These are phyloP conservation scores for Juglanconis sp. DNA, from an alignment of 2,329 filamentous ascomycete species.

Conservation along the genomic window DNA sequence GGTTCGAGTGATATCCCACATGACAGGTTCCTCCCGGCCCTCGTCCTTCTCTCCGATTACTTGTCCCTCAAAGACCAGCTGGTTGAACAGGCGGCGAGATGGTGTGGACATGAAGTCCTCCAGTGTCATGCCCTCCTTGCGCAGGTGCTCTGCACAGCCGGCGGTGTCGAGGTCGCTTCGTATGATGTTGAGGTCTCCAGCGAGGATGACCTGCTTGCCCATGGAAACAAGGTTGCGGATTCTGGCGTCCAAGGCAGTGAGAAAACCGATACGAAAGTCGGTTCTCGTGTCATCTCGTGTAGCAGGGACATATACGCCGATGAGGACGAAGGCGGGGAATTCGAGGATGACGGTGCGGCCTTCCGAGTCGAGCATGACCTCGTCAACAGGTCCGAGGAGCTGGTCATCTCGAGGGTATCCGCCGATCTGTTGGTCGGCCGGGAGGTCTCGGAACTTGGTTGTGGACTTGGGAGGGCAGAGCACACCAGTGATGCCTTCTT, in stretches of 20 bases:
- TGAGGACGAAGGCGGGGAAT: conserved; percentile 89
- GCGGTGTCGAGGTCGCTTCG: conserved; percentile 71
- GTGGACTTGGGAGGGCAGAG: conserved; percentile 70
- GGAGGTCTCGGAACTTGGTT: conserved; percentile 70
- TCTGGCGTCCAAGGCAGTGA: conserved; percentile 75
- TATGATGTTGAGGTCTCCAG: conserved; percentile 84
- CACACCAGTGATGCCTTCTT: conserved; percentile 88
- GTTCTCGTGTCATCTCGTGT: conserved; percentile 81
- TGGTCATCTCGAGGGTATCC: conserved; percentile 77
- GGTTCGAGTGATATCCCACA: conserved; percentile 80
- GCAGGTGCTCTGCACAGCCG: conserved; percentile 66
- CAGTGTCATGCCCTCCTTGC: conserved; percentile 64
- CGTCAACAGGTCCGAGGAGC: conserved; percentile 62
- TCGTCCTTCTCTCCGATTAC: conserved; percentile 66
- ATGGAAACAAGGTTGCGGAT: conserved; percentile 77
- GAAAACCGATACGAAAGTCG: conserved; percentile 77
- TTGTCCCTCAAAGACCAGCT: conserved; percentile 72
- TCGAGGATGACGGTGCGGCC: conserved; percentile 88
- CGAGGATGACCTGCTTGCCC: conserved; percentile 82
- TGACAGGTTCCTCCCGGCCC: conserved; percentile 64
- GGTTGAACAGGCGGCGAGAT: conserved; percentile 76
- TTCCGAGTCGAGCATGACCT: conserved; percentile 77
- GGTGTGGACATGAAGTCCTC: conserved; percentile 72
- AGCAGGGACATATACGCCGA: conserved; percentile 90
- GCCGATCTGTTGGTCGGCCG: conserved; percentile 73